Evolutionary conservation across 176 grass and related monocot genomes (phyloP).

Genomic region (bread wheat (Triticum aestivum)): IWGSC_CS_RefSeq_v2.1 NC_057810.1:33912583-33913082

Average conservation of each 20-base stretch:
- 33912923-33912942: neutral
- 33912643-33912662: no score
- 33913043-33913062: neutral
- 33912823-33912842: neutral
- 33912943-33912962: neutral
- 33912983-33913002: neutral
- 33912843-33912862: conserved; percentile 3
- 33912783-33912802: fast-evolving
- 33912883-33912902: neutral
- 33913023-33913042: neutral
- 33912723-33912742: no score
- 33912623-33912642: no score
- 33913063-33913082: conserved; percentile 7
- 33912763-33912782: no score
- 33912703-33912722: no score
- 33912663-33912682: no score
- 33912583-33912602: no score
- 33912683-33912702: no score
- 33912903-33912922: conserved; percentile 25
- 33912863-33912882: neutral
- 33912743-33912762: no score
- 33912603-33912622: no score
- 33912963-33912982: neutral
- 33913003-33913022: neutral
- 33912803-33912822: neutral